Base-by-base conservation (phyloP, 2,329 filamentous ascomycete species). In the Penicillium sp. region DNA sequence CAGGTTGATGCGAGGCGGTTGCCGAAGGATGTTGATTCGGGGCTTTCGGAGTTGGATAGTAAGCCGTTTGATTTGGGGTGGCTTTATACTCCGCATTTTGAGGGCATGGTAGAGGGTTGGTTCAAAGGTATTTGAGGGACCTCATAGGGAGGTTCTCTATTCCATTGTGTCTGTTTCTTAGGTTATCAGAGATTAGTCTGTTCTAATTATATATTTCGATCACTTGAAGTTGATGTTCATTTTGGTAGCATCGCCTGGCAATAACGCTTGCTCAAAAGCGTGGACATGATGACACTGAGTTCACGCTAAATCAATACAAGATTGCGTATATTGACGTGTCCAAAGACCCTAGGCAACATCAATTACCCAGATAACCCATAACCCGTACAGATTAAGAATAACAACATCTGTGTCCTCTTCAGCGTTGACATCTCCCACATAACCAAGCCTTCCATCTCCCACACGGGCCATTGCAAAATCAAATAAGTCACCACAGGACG, bases 1-100 rank as follows among this genome's bases (percentile, higher is more conserved):
- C 73, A 78, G 65, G 77, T 83, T 49, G 79, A 82, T 44, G 69
- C 75, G 42, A 74, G 77, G 54, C 68, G 80, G 9, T 59, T 83
- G 69, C 79, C 81, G 0, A 60, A 55, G 35, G 44, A 56, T 22
- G 54, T 49, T 1, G 57, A 47, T 6, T 25, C 55, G 1, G 51
- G 44, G 14, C 11, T 47, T 22, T 51, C 52, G 18, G 64, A 63
- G 3, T 48, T 58, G 15, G 61, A 67, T 0, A 60, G 64, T 37
- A 59, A 62, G 37, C 66, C 71, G 49, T 74, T 78, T 15, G 65
- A 73, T 41, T 53, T 79, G 43, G 67, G 64, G 0, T 81, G 78
- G 77, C 54, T 81, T 18, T 81, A 79, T 56, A 68, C 65, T 5
- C 69, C 73, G 0, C 62, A 76, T 29, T 69, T 78, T 51, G 72